Base-by-base conservation (phyloP, 352 stramenopile species). In the Aphanomyces invadans region DNA sequence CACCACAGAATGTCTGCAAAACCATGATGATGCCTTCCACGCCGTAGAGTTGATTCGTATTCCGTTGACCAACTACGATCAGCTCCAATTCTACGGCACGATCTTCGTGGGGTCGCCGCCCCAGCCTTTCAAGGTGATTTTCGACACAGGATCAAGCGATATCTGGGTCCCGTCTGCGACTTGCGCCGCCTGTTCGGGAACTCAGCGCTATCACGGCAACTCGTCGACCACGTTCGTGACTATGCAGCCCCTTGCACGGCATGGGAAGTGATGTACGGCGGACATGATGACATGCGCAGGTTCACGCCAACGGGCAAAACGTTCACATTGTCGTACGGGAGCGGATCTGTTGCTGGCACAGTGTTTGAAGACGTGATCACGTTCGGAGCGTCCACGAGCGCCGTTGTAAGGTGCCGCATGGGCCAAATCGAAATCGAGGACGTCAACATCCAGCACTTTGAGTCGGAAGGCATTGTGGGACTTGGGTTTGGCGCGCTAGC, bases 121-220 rank as follows among this genome's bases (percentile, higher is more conserved):
- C 11, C 80, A 89, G 53, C 63, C 73, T 12, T 88, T 90, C 61
- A 74, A 74, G 38, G 79, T 90, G 56, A 88, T 89, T 73, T 90
- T 90, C 62, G 82, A 90, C 72, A 90, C 82, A 9, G 82, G 82
- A 29, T 89, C 80, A 1, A 77, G 76, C 62, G 81, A 89, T 62
- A 73, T 87, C 15, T 89, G 81, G 81, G 60, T 89, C 2, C 76
- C 79, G 2, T 75, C 76, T 15, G 63, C 62, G 3, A 26, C 60
- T 11, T 89, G 81, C 51, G 57, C 31, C 2, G 72, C 75, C 32
- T 89, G 81, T 54, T 73, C 79, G 4, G 75, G 75, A 39, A 67
- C 69, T 1, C 57, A 71, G 0, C 78, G 81, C 39, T 89, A 80
- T 33, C 33, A 76, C 31, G 55, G 76, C 0, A 56, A 69, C 4